Evolutionary conservation across 345 rosid genomes (phyloP).

Genomic region (Hibiscus syriacus): DNA sequence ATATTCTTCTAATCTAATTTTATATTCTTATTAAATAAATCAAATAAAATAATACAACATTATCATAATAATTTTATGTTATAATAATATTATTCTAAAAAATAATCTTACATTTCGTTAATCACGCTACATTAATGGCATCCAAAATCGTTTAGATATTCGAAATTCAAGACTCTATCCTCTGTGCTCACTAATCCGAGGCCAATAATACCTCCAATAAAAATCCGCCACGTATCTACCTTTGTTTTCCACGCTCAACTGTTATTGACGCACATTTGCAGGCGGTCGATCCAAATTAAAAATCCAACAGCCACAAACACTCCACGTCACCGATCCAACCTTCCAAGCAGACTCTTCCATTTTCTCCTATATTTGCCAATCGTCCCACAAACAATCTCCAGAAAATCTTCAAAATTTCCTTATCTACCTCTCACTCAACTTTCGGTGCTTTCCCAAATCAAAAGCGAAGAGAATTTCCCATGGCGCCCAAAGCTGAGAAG

Average conservation of each 20-base stretch:
- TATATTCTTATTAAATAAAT: no score
- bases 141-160: no score
- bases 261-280: background rate
- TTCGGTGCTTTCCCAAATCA: background rate
- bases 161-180: background rate
- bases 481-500: conserved; percentile 32
- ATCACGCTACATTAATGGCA: no score
- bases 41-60: no score
- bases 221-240: background rate
- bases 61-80: no score
- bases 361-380: background rate
- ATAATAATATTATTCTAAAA: no score
- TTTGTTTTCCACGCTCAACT: background rate
- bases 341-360: background rate
- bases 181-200: background rate
- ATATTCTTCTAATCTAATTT: no score
- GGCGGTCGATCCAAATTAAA: background rate
- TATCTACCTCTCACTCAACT: background rate
- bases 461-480: background rate
- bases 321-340: background rate
- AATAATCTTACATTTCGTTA: no score
- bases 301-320: background rate
- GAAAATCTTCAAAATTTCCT: background rate
- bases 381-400: no score
- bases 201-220: background rate